Evolutionary conservation across 345 rosid species (phyloP).

Genomic region (Brassica rapa): DNA sequence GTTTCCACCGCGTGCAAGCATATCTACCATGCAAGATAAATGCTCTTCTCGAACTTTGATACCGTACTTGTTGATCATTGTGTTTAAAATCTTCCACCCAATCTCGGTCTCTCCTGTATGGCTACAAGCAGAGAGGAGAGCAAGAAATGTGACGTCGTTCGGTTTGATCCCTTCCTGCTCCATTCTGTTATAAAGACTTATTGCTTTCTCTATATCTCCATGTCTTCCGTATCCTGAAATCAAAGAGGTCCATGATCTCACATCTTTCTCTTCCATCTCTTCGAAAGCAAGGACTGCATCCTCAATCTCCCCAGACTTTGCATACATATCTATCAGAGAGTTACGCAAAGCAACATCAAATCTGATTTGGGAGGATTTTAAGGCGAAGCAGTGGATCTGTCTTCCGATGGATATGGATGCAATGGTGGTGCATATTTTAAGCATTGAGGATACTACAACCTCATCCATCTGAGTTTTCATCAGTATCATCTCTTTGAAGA

Average conservation of each 20-base stretch:
- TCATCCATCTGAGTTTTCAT: conserved; percentile 56
- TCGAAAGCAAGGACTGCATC: conserved; percentile 56
- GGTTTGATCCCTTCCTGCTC: conserved; percentile 56
- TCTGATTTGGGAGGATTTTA: conserved; percentile 49
- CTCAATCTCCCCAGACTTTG: conserved; percentile 66
- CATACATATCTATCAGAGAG: conserved; percentile 75
- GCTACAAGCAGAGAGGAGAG: conserved; percentile 71
- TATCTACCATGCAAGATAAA: conserved; percentile 67
- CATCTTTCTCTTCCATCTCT: conserved; percentile 59
- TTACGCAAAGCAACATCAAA: conserved; percentile 57
- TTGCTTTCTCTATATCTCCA: conserved; percentile 58
- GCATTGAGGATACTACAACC: conserved; percentile 56
- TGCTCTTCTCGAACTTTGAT: conserved; percentile 60
- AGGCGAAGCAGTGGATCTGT: conserved; percentile 62
- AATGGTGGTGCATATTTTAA: conserved; percentile 58
- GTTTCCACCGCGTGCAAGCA: conserved; percentile 65
- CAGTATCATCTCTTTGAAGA: conserved; percentile 55
- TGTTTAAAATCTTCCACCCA: conserved; percentile 60
- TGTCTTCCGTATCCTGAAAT: conserved; percentile 70
- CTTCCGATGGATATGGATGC: conserved; percentile 58
- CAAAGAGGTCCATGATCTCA: conserved; percentile 73
- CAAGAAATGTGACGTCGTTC: conserved; percentile 62
- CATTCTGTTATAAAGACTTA: conserved; percentile 60
- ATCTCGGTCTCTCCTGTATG: conserved; percentile 57
- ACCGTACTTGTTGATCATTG: conserved; percentile 54